These are phyloP conservation scores for Coniella lustricola DNA, from an alignment of 2,329 filamentous ascomycete species.

Conservation along the genomic window DNA sequence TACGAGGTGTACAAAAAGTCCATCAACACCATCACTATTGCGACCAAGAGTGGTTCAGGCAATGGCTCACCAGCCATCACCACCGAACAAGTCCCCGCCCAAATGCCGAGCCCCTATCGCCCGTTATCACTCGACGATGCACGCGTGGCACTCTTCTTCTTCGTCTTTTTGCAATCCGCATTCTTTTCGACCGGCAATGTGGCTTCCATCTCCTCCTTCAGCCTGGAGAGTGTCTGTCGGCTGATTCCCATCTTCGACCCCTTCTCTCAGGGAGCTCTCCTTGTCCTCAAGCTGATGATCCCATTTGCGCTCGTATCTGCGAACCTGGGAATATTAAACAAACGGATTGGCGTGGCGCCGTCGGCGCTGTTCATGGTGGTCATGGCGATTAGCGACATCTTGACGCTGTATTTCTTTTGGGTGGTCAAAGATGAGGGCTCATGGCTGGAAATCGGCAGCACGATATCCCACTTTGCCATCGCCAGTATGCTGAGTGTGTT, in stretches of 20 bases:
- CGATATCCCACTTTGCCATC: constrained; percentile 92
- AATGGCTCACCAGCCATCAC: constrained; percentile 1
- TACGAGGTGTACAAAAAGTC: constrained; percentile 58
- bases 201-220: constrained; percentile 89
- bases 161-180: constrained; percentile 86
- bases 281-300: constrained; percentile 84
- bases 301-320: constrained; percentile 90
- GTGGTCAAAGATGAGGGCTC: constrained; percentile 93
- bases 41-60: constrained; percentile 1
- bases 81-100: constrained; percentile 9
- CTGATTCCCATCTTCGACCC: constrained; percentile 90
- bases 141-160: constrained; percentile 87
- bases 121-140: constrained; percentile 74
- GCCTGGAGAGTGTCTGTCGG: constrained; percentile 79
- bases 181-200: constrained; percentile 98
- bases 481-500: constrained; percentile 86
- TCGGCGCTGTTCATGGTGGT: constrained; percentile 91
- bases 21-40: constrained; percentile 17
- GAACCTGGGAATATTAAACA: constrained; percentile 89
- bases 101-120: constrained; percentile 39
- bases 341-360: constrained; percentile 72
- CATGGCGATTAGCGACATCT: constrained; percentile 82
- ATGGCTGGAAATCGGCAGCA: constrained; percentile 96
- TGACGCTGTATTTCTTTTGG: constrained; percentile 97
- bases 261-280: constrained; percentile 79